phyloP scores from a whole-genome alignment of 495 filamentous ascomycete genomes.

The Podospora pseudopauciseta region DNA sequence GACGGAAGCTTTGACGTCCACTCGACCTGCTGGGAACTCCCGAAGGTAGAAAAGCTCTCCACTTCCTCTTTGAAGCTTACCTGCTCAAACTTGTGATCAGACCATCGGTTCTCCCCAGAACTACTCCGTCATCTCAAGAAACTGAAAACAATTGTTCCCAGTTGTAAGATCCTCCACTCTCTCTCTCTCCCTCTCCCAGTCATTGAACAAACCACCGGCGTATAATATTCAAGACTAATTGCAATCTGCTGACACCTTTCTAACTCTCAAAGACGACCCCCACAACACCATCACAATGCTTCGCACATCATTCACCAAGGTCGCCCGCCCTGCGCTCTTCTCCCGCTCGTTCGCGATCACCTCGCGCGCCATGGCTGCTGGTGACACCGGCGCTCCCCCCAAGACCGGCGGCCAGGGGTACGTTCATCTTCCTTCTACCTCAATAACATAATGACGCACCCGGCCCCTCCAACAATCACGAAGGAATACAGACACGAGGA shows the following conservation, averaged over 20 bases:
- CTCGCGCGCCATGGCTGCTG: conserved; percentile 58
- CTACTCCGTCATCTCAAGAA: not conserved
- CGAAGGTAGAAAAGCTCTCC: conserved; percentile 7
- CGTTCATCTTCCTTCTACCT: conserved; percentile 26
- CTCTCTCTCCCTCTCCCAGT: too few species aligned
- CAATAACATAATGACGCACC: not conserved
- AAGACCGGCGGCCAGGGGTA: conserved; percentile 43
- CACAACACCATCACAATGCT: conserved; percentile 51
- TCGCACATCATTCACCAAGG: conserved; percentile 59
- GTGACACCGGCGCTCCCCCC: conserved; percentile 65
- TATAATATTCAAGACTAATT: not conserved
- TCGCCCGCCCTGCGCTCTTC: conserved; percentile 48
- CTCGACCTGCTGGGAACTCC: not conserved
- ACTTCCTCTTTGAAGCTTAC: conserved; percentile 1
- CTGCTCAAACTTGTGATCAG: not conserved
- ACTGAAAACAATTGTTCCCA: not conserved
- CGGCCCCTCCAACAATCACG: not conserved
- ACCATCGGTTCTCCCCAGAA: not conserved
- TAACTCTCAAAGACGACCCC: not conserved
- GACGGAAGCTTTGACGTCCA: conserved; percentile 21
- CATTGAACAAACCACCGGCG: not conserved
- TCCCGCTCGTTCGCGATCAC: conserved; percentile 59
- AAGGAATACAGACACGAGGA: not conserved
- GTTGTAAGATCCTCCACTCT: not conserved
- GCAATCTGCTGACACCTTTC: not conserved